A percentile compares a stretch with the other conserved stretches of the same genome.
phyloP scores from a whole-genome alignment of 2,329 filamentous ascomycete genomes.

The Penicillium sclerotigenum region DNA sequence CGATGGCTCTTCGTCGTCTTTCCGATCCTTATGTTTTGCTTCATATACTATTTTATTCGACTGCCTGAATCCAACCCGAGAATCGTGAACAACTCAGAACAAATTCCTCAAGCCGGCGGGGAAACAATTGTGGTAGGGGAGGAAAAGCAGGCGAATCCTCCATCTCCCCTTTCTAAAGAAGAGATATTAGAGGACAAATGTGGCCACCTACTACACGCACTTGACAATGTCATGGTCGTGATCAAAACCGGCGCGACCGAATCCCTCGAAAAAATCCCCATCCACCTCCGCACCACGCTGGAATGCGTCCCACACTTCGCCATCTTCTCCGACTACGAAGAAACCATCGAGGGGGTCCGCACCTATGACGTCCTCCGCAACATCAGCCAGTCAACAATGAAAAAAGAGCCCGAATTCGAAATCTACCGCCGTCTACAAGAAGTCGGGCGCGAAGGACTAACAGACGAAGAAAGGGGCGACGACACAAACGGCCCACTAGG shows the following conservation, averaged over 20 bases:
- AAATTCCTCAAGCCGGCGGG: slow-evolving; percentile 5
- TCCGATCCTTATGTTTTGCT: slow-evolving; percentile 19
- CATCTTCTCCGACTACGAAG: slow-evolving; percentile 32
- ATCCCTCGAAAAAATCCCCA: slow-evolving; percentile 27
- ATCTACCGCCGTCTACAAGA: slow-evolving; percentile 49
- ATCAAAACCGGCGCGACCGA: slow-evolving; percentile 32
- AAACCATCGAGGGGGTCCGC: slow-evolving; percentile 25
- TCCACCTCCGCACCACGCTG: slow-evolving; percentile 29
- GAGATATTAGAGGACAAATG: slow-evolving; percentile 15
- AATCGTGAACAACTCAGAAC: slow-evolving; percentile 1
- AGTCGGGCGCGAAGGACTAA: slow-evolving; percentile 41
- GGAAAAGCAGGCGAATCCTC: slow-evolving; percentile 5
- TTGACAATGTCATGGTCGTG: slow-evolving; percentile 28
- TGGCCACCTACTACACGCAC: slow-evolving; percentile 15
- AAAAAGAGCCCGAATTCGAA: slow-evolving; percentile 44
- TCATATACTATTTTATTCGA: slow-evolving; percentile 20
- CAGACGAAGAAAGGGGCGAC: slow-evolving; percentile 26
- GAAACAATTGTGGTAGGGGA: slow-evolving; percentile 1
- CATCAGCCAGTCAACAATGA: slow-evolving; percentile 19
- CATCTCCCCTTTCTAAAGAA: not conserved
- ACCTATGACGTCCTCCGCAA: slow-evolving; percentile 27
- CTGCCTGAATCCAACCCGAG: slow-evolving; percentile 6
- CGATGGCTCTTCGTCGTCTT: slow-evolving; percentile 26
- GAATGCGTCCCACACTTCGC: slow-evolving; percentile 29
- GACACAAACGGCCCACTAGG: slow-evolving; percentile 34